Evolutionary conservation across 495 filamentous ascomycete genomes (phyloP).

Genomic region (Neurospora sublineolata): DNA sequence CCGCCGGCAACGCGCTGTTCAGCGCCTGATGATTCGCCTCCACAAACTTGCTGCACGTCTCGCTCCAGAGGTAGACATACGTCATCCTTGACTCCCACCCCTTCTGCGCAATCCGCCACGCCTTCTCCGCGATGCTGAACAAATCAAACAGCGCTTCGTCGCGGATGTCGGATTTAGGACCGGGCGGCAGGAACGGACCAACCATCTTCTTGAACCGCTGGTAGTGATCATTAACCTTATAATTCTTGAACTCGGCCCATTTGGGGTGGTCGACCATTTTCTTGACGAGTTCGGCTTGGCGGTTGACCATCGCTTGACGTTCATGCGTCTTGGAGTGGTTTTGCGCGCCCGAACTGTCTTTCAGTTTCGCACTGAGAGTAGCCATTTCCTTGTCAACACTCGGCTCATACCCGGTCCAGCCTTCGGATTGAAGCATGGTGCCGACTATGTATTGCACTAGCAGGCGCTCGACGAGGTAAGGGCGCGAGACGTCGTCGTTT

Average conservation of each 20-base stretch:
- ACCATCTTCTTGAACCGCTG: slow-evolving; percentile 16
- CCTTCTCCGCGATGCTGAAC: slow-evolving; percentile 9
- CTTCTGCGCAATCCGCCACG: slow-evolving; percentile 22
- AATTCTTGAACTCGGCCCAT: slow-evolving; percentile 9
- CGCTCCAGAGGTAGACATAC: slow-evolving; percentile 23
- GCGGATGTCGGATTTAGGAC: fast-evolving
- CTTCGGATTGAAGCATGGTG: slow-evolving; percentile 13
- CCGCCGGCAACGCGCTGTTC: not conserved
- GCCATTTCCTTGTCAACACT: slow-evolving; percentile 16
- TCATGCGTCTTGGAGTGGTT: slow-evolving; percentile 3
- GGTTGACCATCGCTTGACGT: slow-evolving; percentile 19
- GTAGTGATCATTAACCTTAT: slow-evolving; percentile 12
- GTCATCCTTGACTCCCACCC: slow-evolving; percentile 15
- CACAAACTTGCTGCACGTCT: slow-evolving; percentile 16
- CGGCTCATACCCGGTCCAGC: slow-evolving; percentile 14
- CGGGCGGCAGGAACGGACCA: slow-evolving; percentile 2
- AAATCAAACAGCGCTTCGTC: slow-evolving; percentile 21
- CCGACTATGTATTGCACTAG: slow-evolving; percentile 18
- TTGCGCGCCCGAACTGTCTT: slow-evolving; percentile 3
- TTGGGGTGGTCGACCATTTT: slow-evolving; percentile 2
- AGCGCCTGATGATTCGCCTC: slow-evolving; percentile 12
- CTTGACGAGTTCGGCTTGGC: slow-evolving; percentile 8
- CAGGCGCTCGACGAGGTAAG: slow-evolving; percentile 21
- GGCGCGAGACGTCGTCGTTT: slow-evolving; percentile 12
- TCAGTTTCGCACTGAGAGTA: slow-evolving; percentile 7